Base-by-base conservation (phyloP, 2,329 filamentous ascomycete genomes). In the Delphinella strobiligena region DNA sequence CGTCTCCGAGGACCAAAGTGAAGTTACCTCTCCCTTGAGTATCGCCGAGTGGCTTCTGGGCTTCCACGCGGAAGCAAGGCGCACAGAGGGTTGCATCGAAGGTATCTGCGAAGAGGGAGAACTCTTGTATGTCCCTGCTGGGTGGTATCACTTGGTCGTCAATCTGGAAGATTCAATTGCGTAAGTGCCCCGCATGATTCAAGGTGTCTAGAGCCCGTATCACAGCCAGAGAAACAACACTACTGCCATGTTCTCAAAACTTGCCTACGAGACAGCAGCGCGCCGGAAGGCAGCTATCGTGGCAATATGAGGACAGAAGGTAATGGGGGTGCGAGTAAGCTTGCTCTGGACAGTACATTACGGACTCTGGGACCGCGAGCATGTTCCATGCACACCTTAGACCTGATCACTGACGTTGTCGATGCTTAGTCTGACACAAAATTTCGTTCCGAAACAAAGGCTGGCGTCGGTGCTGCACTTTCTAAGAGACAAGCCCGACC, bases 61-160 rank as follows among this genome's bases (percentile, higher is more conserved):
- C 19, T 96, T 95, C 60, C 91, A 96, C 55, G 74, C 73, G 2
- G 82, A 88, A 53, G 91, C 89, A 8, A 75, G 89, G 37, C 68
- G 66, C 38, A 77, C 80, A 2, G 74, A 80, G 0, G 85, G 82
- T 9, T 95, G 88, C 52, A 61, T 82, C 19, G 89, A 96, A 61
- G 89, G 86, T 0, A 78, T 96, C 19, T 96, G 89, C 55, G 62
- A 66, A 11, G 75, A 78, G 31, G 89, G 89, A 2, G 91, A 96
- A 59, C 80, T 96, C 12, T 62, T 96, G 36, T 85, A 95, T 55
- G 89, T 96, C 4, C 89, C 91, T 0, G 87, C 81, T 37, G 88
- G 89, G 4, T 96, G 89, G 89, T 96, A 91, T 79, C 89, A 96
- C 66, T 67, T 96, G 22, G 91, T 96, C 8, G 79, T 96, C 34